Evolutionary conservation across 768 basidiomycete genomes (phyloP), one percentile per base, ranked within the genome.

Genomic region (Nevesoporus exiguus): DNA sequence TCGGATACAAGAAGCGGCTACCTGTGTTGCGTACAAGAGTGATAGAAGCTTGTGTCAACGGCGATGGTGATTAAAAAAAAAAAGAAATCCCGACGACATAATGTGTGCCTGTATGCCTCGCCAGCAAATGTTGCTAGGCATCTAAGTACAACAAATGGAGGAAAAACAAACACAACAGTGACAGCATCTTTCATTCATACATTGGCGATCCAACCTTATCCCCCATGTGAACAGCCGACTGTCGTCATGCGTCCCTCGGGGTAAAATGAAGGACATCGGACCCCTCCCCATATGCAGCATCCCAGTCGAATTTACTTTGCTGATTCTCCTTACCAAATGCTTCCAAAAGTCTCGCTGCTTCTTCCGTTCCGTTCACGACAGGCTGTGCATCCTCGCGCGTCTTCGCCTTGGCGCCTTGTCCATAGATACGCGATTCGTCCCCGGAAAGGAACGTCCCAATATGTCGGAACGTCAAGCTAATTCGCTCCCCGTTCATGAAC

Each of bases 251-350:
- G 45, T 51, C 56, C 40, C 57, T 57, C 40, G 57, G 41, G 43
- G 56, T 71, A 45, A 83, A 77, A 75, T 90, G 81, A 54, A 89
- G 61, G 4, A 90, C 84, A 65, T 90, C 85, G 52, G 74, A 90
- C 3, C 88, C 89, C 40, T 70, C 62, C 10, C 88, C 88, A 63
- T 91, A 91, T 15, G 58, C 71, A 24, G 51, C 70, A 5, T 85
- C 78, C 89, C 89, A 90, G 62, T 89, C 77, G 63, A 90, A 90
- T 47, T 80, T 76, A 54, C 77, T 83, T 56, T 76, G 71, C 40
- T 85, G 82, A 57, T 91, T 91, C 74, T 91, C 89, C 53, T 77
- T 74, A 29, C 88, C 88, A 73, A 91, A 91, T 17, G 82, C 86
- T 24, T 66, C 64, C 14, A 90, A 70, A 59, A 91, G 65, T 52